Percentiles rank a stretch among this genome's conserved stretches.
Conservation (phyloP, 768 basidiomycete species). For the Phallus indusiatus region DNA sequence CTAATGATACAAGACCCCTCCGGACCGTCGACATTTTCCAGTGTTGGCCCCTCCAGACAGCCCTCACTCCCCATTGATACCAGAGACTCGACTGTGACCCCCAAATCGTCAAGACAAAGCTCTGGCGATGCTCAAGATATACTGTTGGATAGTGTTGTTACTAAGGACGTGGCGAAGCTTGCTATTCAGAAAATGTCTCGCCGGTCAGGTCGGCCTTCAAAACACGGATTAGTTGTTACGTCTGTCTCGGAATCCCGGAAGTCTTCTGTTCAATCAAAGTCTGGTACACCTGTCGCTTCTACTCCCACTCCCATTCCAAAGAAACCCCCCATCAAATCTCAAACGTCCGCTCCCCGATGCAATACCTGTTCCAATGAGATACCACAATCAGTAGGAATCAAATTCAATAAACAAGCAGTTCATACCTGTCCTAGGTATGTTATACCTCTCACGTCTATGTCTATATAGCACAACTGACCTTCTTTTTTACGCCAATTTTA, state of each 20-base stretch:
- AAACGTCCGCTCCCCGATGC: not conserved
- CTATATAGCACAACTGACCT: constrained; percentile 8
- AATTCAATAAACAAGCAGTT: constrained; percentile 25
- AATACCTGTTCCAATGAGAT: constrained; percentile 30
- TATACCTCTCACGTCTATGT: constrained; percentile 8
- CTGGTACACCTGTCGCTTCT: not conserved
- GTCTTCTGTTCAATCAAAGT: constrained; percentile 1
- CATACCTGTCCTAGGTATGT: constrained; percentile 70
- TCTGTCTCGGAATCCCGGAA: not conserved
- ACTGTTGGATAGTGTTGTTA: not conserved
- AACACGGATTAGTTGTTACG: not conserved
- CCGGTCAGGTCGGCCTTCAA: not conserved
- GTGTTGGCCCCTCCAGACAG: not conserved
- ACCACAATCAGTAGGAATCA: constrained; percentile 48
- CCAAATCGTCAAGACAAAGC: not conserved
- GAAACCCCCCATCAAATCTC: not conserved
- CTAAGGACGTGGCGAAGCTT: not conserved
- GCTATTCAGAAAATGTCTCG: not conserved
- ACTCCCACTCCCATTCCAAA: not conserved
- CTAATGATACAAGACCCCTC: not conserved
- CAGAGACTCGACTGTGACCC: not conserved
- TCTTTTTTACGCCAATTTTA: constrained; percentile 21
- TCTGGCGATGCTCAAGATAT: not conserved
- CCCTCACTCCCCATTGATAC: not conserved
- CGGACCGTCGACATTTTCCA: not conserved